Base-by-base conservation (phyloP, 2,329 filamentous ascomycete species). In the Podosphaera aphanis region DNA sequence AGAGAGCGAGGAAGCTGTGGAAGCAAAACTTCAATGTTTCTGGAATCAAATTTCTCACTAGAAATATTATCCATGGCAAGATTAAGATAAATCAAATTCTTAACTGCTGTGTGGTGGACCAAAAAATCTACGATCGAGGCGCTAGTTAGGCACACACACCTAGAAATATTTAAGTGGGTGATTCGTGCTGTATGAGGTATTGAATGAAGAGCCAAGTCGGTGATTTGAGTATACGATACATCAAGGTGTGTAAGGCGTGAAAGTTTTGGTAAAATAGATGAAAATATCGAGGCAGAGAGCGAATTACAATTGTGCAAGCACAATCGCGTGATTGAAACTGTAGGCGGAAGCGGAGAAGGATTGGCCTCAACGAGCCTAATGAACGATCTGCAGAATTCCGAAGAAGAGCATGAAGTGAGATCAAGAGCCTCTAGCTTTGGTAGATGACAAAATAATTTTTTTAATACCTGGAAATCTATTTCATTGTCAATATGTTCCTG, bases 401-500 rank as follows among this genome's bases (percentile, higher is more conserved):
- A 61, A 3, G 79, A 79, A 11, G 79, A 79, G 61, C 79, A 83
- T 47, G 77, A 83, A 53, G 79, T 83, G 56, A 88, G 80, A 59
- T 90, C 83, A 19, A 88, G 56, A 1, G 78, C 80, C 49, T 70
- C 67, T 45, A 90, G 62, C 43, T 66, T 63, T 15, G 50, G 48
- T 3, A 49, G 45, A 29, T 48, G 43, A 41, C 46, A 48, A 23
- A 51, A 37, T 2, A 90, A 64, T 60, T 82, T 84, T 50, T 68
- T 66, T 38, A 88, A 61, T 16, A 88, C 77, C 15, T 70, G 65
- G n/a, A 66, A 65, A 53, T 75, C 71, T 41, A 88, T 65, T 53
- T 90, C 83, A 43, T 78, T 74, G 57, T 86, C 81, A 45, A 90
- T 67, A 53, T 88, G 80, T 61, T 90, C 83, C 63, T 86, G 82